Evolutionary conservation across 202 grass and related monocot species (phyloP).

Genomic region (Eragrostis tef): DNA sequence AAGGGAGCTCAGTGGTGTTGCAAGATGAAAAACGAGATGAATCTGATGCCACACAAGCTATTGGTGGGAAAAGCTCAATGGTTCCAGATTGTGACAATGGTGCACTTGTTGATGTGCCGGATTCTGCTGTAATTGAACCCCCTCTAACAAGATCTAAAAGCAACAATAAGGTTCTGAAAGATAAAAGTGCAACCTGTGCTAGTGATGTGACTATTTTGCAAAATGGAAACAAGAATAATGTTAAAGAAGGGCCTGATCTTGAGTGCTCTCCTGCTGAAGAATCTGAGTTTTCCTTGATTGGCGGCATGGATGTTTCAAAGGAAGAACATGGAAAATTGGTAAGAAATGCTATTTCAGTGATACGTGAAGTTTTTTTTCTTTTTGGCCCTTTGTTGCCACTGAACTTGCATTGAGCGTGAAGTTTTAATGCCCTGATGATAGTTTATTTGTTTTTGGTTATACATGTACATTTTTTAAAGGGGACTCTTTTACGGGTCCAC

Average conservation of each 20-base stretch:
- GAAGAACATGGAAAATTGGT: slow-evolving; percentile 59
- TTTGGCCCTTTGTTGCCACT: slow-evolving; percentile 35
- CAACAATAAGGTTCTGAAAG: slow-evolving; percentile 45
- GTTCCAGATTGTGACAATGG: slow-evolving; percentile 46
- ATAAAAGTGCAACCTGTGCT: slow-evolving; percentile 44
- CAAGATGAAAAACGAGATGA: slow-evolving; percentile 55
- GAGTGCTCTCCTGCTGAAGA: slow-evolving; percentile 50
- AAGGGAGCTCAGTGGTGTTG: slow-evolving; percentile 47
- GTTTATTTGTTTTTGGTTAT: slow-evolving; percentile 3
- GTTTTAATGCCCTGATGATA: not conserved
- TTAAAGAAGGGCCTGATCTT: slow-evolving; percentile 48
- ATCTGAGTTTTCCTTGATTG: slow-evolving; percentile 38
- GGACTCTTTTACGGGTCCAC: slow-evolving; percentile 20
- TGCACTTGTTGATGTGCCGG: slow-evolving; percentile 37
- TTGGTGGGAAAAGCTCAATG: slow-evolving; percentile 39
- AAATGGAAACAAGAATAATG: slow-evolving; percentile 55
- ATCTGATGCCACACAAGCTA: slow-evolving; percentile 42
- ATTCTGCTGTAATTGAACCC: slow-evolving; percentile 46
- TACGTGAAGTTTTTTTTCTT: slow-evolving; percentile 34
- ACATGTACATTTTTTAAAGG: slow-evolving; percentile 25
- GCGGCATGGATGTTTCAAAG: slow-evolving; percentile 46
- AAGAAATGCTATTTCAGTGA: slow-evolving; percentile 44
- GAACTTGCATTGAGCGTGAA: slow-evolving; percentile 33
- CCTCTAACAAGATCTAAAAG: slow-evolving; percentile 50
- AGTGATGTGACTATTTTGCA: slow-evolving; percentile 47